Evolutionary conservation across 805 yeast genomes (phyloP).

Genomic region (Teunomyces barrocoloradensis): DNA sequence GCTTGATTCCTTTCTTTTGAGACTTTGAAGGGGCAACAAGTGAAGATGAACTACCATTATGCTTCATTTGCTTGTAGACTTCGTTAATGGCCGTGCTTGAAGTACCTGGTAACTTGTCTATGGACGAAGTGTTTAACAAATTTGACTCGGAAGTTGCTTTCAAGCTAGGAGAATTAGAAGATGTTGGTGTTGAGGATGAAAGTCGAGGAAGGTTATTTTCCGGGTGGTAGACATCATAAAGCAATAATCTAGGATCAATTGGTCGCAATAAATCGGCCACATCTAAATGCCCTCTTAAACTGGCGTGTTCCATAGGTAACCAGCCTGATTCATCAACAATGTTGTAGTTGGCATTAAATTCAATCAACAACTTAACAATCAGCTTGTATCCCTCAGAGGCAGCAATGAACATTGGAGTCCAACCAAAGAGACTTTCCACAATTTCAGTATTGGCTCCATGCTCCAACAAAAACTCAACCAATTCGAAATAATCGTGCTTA

Average conservation of each 20-base stretch:
- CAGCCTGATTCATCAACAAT: conserved; percentile 83
- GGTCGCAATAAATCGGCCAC: conserved; percentile 65
- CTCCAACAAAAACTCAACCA: conserved; percentile 54
- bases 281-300: conserved; percentile 78
- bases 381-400: conserved; percentile 76
- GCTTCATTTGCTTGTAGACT: conserved; percentile 40
- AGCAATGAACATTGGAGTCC: conserved; percentile 92
- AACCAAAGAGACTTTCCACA: conserved; percentile 76
- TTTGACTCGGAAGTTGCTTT: background rate
- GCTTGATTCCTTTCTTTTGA: conserved; percentile 31
- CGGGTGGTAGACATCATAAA: conserved; percentile 36
- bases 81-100: conserved; percentile 31
- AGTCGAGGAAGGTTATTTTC: conserved; percentile 30
- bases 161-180: conserved; percentile 5
- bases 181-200: conserved; percentile 4
- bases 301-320: conserved; percentile 98
- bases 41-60: conserved; percentile 19
- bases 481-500: conserved; percentile 52
- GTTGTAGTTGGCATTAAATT: conserved; percentile 52
- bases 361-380: conserved; percentile 54
- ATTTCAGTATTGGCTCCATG: conserved; percentile 72
- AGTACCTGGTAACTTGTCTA: conserved; percentile 37
- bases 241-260: conserved; percentile 29
- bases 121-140: conserved; percentile 25
- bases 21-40: conserved; percentile 15